Evolutionary conservation across 768 basidiomycete genomes (phyloP), one percentile per base, ranked within the genome.

Genomic region (Tulasnella sp.): DNA sequence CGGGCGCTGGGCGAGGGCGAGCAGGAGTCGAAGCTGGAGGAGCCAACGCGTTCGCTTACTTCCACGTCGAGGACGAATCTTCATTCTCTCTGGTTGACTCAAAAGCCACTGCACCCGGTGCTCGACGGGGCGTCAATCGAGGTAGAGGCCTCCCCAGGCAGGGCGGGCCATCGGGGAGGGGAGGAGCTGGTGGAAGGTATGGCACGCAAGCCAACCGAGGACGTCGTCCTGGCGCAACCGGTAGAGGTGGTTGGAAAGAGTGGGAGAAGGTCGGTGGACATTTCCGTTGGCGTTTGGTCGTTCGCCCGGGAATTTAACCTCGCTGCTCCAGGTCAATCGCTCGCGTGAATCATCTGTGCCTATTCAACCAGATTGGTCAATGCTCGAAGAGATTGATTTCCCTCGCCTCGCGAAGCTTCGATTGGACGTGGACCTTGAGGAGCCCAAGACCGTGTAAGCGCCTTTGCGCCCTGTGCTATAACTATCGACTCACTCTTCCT

Each of bases 341-440:
- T 86, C 88, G 44, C 88, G 97, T 66, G 96, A 98, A 81, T 90
- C 95, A 3, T 95, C 94, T 1, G 93, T 99, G 72, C 90, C 89
- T 32, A 96, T 99, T 77, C 90, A 90, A 66, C 88, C 92, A 22
- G 88, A 90, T 74, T 99, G 97, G 97, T 81, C 84, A n/a, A 90
- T 97, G 86, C 83, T 97, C 64, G 97, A 99, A 81, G 97, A 99
- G 82, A 89, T 99, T 77, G 95, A 98, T 79, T 98, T 98, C 83
- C 87, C 91, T 81, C 89, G 96, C 68, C 84, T 99, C 72, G 81
- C 89, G 14, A 99, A 98, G 81, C 84, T 98, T 75, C 86, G 92
- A 65, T 86, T 99, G n/a, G 93, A 94, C 71, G 52, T 59, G 9
- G 52, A 59, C 52, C 94, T 98, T 22, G 93, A 96, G 75, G 90